Conservation (phyloP, 1,139 yeast genomes). For the Pneumocystis sp. region DNA sequence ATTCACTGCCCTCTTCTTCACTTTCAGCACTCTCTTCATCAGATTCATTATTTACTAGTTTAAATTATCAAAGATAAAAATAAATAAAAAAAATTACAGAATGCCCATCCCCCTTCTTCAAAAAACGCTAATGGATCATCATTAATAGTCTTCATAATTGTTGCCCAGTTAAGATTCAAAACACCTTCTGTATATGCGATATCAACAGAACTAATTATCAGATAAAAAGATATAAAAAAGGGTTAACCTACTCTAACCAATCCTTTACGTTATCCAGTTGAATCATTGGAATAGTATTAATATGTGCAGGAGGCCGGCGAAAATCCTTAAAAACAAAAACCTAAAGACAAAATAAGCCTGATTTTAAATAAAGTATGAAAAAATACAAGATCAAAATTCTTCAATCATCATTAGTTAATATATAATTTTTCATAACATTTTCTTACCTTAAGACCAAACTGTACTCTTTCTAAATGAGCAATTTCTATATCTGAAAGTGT, state of each 20-base stretch:
- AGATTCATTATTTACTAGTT: constrained; percentile 19
- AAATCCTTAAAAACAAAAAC: constrained; percentile 80
- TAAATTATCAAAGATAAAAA: constrained; percentile 33
- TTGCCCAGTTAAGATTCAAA: constrained; percentile 87
- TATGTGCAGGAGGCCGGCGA: constrained; percentile 70
- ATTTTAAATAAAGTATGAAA: neutral
- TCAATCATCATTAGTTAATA: constrained; percentile 28
- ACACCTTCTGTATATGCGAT: constrained; percentile 91
- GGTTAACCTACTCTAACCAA: constrained; percentile 74
- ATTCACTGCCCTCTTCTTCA: constrained; percentile 38
- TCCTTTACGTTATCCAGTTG: constrained; percentile 82
- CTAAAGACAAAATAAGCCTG: neutral
- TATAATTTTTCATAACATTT: neutral
- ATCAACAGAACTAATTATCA: constrained; percentile 29
- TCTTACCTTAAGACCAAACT: constrained; percentile 43
- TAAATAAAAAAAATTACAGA: constrained; percentile 43
- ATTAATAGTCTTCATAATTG: constrained; percentile 84
- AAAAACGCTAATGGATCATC: constrained; percentile 92
- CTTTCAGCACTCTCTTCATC: constrained; percentile 16
- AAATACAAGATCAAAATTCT: constrained; percentile 78
- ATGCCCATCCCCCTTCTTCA: constrained; percentile 87
- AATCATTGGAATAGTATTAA: constrained; percentile 89
- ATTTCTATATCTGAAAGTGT: constrained; percentile 85
- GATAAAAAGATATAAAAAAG: neutral
- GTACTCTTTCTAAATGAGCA: constrained; percentile 92